A percentile compares a stretch with the other conserved stretches of the same genome.
These are phyloP conservation scores for Saccharomycopsis fibuligera DNA, from an alignment of 805 yeast species.

Conservation along the genomic window DNA sequence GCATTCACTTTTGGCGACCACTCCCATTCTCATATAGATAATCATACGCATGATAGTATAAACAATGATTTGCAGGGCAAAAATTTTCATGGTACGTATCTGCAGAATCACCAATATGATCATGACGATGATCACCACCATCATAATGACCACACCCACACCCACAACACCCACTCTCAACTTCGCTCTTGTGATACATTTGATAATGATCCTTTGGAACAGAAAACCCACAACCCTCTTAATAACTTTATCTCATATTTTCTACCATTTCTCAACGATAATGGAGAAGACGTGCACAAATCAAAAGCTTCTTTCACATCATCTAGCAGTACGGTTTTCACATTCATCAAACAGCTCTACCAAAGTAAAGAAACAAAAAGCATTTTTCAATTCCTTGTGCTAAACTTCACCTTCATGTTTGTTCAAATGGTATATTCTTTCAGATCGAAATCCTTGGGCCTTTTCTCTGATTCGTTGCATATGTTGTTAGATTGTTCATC, in stretches of 20 bases:
- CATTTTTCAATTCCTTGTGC: slow-evolving; percentile 76
- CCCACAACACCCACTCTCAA: slow-evolving; percentile 24
- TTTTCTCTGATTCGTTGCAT: slow-evolving; percentile 88
- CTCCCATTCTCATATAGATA: background rate
- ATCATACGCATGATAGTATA: slow-evolving; percentile 2
- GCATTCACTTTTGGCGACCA: background rate
- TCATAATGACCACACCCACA: slow-evolving; percentile 23
- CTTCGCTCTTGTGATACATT: too few species aligned
- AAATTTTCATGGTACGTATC: slow-evolving; percentile 20
- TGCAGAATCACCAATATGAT: slow-evolving; percentile 18
- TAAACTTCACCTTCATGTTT: slow-evolving; percentile 91
- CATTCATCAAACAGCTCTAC: slow-evolving; percentile 31
- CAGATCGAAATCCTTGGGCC: slow-evolving; percentile 85
- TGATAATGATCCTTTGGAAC: background rate
- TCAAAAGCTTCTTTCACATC: slow-evolving; percentile 1
- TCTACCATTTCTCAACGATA: slow-evolving; percentile 15
- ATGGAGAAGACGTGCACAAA: background rate
- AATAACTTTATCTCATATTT: slow-evolving; percentile 15
- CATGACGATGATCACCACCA: slow-evolving; percentile 13
- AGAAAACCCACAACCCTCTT: slow-evolving; percentile 5
- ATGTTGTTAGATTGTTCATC: slow-evolving; percentile 96
- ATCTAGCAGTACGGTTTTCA: slow-evolving; percentile 1
- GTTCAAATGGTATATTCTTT: slow-evolving; percentile 88
- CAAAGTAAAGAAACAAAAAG: slow-evolving; percentile 70
- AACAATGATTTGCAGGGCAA: slow-evolving; percentile 17